Percentiles rank a stretch among this genome's conserved stretches.
Evolutionary conservation across 2,329 filamentous ascomycete species (phyloP).

Genomic region (Arthroderma uncinatum): DNA sequence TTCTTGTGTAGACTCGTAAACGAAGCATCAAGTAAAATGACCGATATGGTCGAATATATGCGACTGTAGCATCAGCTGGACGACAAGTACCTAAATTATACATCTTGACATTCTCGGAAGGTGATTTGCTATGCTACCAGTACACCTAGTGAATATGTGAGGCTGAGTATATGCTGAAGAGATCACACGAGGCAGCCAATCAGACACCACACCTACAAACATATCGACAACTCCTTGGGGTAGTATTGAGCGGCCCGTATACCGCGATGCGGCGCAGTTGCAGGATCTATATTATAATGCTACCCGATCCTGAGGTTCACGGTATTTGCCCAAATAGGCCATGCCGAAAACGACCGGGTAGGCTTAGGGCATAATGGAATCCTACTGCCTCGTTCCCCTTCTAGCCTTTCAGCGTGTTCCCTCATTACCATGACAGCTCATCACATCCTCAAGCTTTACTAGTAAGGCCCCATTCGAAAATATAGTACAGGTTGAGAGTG

Average conservation of each 20-base stretch:
- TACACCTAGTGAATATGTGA: background rate
- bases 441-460: no score
- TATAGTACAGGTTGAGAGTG: no score
- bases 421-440: no score
- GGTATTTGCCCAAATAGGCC: no score
- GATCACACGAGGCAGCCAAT: constrained; percentile 1
- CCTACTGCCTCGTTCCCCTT: background rate
- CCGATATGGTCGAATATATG: background rate
- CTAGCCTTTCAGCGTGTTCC: no score
- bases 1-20: background rate
- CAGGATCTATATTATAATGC: background rate
- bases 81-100: background rate
- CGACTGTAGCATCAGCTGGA: background rate
- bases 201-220: background rate
- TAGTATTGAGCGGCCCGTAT: background rate
- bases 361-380: background rate
- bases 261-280: background rate
- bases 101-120: background rate
- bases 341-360: no score
- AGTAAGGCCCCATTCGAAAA: no score
- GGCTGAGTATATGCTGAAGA: background rate
- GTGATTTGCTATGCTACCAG: background rate
- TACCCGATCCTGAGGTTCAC: no score
- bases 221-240: background rate
- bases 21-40: background rate